These are phyloP conservation scores for Phytophthora tentaculata DNA, from an alignment of 352 stramenopile species.

Conservation along the genomic window DNA sequence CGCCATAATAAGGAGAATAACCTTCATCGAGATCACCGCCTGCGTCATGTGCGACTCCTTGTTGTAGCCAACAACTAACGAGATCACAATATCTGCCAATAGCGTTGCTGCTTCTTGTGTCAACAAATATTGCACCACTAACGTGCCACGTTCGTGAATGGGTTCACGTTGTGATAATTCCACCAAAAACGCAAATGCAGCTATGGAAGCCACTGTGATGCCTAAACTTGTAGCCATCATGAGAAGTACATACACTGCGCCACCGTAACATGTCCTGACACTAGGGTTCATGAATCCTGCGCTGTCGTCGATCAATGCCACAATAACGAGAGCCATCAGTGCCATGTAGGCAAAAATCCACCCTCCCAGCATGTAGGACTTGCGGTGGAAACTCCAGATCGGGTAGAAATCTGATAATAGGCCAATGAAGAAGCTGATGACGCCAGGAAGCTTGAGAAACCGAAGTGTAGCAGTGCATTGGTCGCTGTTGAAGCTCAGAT, in stretches of 20 bases:
- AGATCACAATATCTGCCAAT: slow-evolving; percentile 46
- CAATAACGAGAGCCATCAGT: slow-evolving; percentile 69
- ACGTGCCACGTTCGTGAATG: slow-evolving; percentile 71
- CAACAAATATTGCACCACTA: slow-evolving; percentile 76
- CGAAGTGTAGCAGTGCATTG: slow-evolving; percentile 56
- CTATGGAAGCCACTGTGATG: slow-evolving; percentile 62
- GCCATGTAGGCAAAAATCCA: slow-evolving; percentile 77
- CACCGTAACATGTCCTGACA: slow-evolving; percentile 60
- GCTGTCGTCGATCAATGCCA: slow-evolving; percentile 64
- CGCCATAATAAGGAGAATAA: slow-evolving; percentile 74
- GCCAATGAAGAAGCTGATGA: slow-evolving; percentile 79
- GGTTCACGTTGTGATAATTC: slow-evolving; percentile 81
- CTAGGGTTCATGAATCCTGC: slow-evolving; percentile 43
- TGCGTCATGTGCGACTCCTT: slow-evolving; percentile 37
- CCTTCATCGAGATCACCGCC: slow-evolving; percentile 67
- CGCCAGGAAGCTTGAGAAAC: slow-evolving; percentile 62
- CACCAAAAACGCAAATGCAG: slow-evolving; percentile 69
- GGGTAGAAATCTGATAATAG: slow-evolving; percentile 83
- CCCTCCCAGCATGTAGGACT: slow-evolving; percentile 79
- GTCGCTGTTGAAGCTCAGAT: slow-evolving; percentile 54
- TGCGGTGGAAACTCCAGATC: slow-evolving; percentile 75
- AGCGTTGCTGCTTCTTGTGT: slow-evolving; percentile 57
- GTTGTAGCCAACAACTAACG: slow-evolving; percentile 53
- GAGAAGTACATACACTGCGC: slow-evolving; percentile 72
- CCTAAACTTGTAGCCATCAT: slow-evolving; percentile 73